Percentiles rank a stretch among this genome's conserved stretches.
These are phyloP conservation scores for Akanthomyces lecanii DNA, from an alignment of 2,329 filamentous ascomycete genomes.

Conservation along the genomic window DNA sequence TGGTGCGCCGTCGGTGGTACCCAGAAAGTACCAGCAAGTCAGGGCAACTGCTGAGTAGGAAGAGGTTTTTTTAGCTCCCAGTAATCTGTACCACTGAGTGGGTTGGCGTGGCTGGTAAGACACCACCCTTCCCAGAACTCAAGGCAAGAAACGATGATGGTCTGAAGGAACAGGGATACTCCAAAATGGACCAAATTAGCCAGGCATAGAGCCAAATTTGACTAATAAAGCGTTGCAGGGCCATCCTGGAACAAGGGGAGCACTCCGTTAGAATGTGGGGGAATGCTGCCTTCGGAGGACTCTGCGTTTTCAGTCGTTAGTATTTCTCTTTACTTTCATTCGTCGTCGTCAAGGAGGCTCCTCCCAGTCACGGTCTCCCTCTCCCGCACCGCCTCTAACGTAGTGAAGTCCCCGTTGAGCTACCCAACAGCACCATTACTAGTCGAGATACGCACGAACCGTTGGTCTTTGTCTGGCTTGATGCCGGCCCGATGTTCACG, in stretches of 20 bases:
- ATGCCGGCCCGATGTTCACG: too few relatives aligned
- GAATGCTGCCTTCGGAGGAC: background rate
- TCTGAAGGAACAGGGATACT: background rate
- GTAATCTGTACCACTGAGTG: background rate
- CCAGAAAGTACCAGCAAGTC: too few relatives aligned
- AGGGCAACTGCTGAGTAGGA: background rate
- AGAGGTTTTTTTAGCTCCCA: background rate
- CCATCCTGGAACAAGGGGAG: background rate
- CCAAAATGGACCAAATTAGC: background rate
- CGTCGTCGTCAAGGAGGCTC: background rate
- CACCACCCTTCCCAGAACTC: background rate
- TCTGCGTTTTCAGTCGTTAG: background rate
- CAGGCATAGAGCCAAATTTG: background rate
- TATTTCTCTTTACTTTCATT: background rate
- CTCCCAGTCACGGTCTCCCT: background rate
- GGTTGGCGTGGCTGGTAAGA: background rate
- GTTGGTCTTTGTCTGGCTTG: background rate
- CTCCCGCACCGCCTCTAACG: background rate
- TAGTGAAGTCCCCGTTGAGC: background rate
- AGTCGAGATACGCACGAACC: background rate
- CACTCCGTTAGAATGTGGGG: constrained; percentile 7
- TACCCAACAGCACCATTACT: background rate
- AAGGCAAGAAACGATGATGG: background rate
- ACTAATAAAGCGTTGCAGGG: constrained; percentile 6
- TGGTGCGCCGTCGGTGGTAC: background rate